phyloP scores from a whole-genome alignment of 805 yeast genomes.

The Isabelozyma pseudorhagii region DNA sequence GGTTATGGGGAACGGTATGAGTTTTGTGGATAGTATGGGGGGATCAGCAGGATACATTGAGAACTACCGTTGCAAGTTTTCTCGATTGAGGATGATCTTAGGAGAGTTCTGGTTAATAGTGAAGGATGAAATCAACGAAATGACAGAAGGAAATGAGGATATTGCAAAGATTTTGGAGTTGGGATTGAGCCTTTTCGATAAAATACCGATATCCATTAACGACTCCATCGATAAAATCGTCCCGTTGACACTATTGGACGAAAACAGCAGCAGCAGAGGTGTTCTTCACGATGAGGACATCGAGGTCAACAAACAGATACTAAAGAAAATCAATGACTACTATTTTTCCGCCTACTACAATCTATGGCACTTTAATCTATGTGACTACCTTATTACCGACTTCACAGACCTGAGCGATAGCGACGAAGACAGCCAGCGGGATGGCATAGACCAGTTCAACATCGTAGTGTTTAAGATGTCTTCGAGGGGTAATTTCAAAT shows the following conservation, averaged over 20 bases:
- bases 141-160: slow-evolving; percentile 31
- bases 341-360: slow-evolving; percentile 65
- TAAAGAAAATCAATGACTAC: slow-evolving; percentile 53
- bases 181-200: slow-evolving; percentile 61
- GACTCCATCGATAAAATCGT: slow-evolving; percentile 40
- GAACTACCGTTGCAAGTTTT: slow-evolving; percentile 59
- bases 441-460: slow-evolving; percentile 30
- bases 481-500: slow-evolving; percentile 44
- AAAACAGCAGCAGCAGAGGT: slow-evolving; percentile 11
- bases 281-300: slow-evolving; percentile 3
- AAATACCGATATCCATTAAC: slow-evolving; percentile 48
- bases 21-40: slow-evolving; percentile 52
- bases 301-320: slow-evolving; percentile 34
- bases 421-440: neutral
- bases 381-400: slow-evolving; percentile 42
- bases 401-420: slow-evolving; percentile 3
- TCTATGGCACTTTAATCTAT: slow-evolving; percentile 74
- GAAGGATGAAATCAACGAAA: slow-evolving; percentile 46
- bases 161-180: slow-evolving; percentile 45
- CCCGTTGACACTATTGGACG: slow-evolving; percentile 32
- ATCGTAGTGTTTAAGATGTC: slow-evolving; percentile 40
- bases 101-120: slow-evolving; percentile 64
- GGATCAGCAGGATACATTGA: slow-evolving; percentile 43
- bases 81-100: slow-evolving; percentile 57
- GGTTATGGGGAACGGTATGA: slow-evolving; percentile 64